Conservation (phyloP, 2,329 filamentous ascomycete genomes). For the Arthrinium phaeospermum region DNA sequence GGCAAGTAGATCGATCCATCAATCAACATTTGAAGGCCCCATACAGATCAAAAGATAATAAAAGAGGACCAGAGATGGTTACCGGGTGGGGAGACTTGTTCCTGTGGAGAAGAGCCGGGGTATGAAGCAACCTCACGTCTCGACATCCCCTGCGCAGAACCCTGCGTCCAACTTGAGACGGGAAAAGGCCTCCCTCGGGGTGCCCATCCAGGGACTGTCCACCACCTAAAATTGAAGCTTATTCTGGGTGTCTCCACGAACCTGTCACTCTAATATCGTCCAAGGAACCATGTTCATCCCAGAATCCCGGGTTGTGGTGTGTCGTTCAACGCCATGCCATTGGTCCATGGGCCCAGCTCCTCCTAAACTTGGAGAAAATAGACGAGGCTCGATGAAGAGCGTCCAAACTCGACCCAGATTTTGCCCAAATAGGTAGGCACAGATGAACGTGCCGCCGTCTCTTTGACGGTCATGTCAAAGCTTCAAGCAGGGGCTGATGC, state of each 20-base stretch:
- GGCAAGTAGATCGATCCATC: neutral
- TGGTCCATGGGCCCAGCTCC: neutral
- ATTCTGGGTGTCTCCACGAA: neutral
- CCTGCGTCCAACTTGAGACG: slow-evolving; percentile 5
- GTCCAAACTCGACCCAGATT: neutral
- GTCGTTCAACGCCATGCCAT: neutral
- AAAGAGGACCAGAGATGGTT: neutral
- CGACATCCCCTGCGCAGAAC: neutral
- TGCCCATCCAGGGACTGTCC: neutral
- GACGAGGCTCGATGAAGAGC: neutral
- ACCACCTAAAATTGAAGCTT: slow-evolving; percentile 10
- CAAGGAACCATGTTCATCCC: slow-evolving; percentile 11
- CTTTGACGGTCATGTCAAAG: neutral
- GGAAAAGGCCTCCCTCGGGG: neutral
- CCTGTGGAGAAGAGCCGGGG: neutral
- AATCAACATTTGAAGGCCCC: neutral
- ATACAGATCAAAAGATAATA: neutral
- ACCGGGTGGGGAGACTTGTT: neutral
- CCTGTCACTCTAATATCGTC: slow-evolving; percentile 7
- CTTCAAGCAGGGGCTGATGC: neutral
- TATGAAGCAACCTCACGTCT: slow-evolving; percentile 13
- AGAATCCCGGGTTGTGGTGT: neutral
- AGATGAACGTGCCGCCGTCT: neutral
- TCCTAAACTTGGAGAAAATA: neutral
- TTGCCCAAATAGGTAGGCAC: neutral